Evolutionary conservation across 2,329 filamentous ascomycete genomes (phyloP), one percentile per base, ranked within the genome.

Genomic region (Arthroderma uncinatum): DNA sequence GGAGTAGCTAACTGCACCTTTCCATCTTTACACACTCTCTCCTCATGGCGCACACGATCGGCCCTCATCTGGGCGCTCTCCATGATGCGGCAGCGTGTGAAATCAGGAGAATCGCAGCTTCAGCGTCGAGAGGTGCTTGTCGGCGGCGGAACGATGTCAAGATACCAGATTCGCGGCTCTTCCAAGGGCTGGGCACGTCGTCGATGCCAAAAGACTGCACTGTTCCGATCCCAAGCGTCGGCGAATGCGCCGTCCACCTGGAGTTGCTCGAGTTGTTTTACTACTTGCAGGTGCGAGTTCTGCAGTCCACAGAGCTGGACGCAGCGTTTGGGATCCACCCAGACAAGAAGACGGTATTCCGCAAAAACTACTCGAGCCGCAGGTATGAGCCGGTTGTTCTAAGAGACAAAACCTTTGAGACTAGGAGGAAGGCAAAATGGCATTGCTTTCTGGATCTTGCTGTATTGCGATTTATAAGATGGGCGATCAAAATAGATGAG

Each of bases 221-320:
- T 33, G 30, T 33, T 33, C 30, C 30, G 30, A 33, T 33, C 30
- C 47, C 47, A 9, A 40, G 3, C 9, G 12, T 21, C 28, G 21
- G 8, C 16, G 37, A 63, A 54, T 63, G 62, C 50, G 61, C 61
- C n/a, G 50, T 55, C 2, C 62, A 63, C 44, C 56, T 63, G 4
- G 58, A 62, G 53, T 57, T 63, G 14, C 55, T 63, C 4, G 48
- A 61, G 30, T 53, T 54, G 33, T 59, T 63, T 33, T 44, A 53
- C 23, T 25, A 44, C 6, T 48, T 63, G 40, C 61, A 59, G 25
- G 12, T 44, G 14, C 33, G 56, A 36, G 58, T 63, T 14, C 25
- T 61, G 16, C 55, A 58, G 12, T 61, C 59, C 21, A 21, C 19
- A 8, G 21, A 36, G 12, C 25, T 63, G 14, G 61, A 62, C 44